These are phyloP conservation scores for Suhomyces coccinellae DNA, from an alignment of 1,139 yeast genomes.

Conservation along the genomic window DNA sequence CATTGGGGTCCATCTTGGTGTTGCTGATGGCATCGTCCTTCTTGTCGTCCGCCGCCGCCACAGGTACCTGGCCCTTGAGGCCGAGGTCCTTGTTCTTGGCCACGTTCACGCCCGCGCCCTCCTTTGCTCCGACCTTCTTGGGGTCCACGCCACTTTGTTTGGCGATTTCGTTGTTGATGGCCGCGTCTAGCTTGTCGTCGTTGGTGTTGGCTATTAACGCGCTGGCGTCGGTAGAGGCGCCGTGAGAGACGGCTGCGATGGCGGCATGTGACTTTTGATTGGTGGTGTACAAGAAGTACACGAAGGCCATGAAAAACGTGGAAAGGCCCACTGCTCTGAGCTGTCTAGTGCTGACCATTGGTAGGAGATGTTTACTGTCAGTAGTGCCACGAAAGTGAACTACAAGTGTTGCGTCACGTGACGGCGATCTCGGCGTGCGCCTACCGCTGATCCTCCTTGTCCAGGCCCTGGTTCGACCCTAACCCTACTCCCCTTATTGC, in stretches of 20 bases:
- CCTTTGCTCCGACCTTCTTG: conserved; percentile 9
- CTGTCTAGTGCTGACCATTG: conserved; percentile 22
- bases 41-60: conserved; percentile 8
- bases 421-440: neutral
- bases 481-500: too few relatives aligned
- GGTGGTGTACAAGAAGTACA: conserved; percentile 18
- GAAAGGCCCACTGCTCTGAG: conserved; percentile 22
- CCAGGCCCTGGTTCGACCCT: too few relatives aligned
- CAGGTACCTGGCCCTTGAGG: conserved; percentile 7
- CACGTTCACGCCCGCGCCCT: neutral
- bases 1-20: conserved; percentile 9
- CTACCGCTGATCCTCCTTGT: neutral
- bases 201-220: conserved; percentile 34
- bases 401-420: neutral
- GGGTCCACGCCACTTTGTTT: conserved; percentile 16
- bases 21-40: conserved; percentile 12
- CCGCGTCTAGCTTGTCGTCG: conserved; percentile 41
- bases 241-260: conserved; percentile 5
- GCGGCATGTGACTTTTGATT: conserved; percentile 5
- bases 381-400: neutral
- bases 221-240: conserved; percentile 9
- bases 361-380: neutral
- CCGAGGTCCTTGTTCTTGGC: neutral
- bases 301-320: conserved; percentile 16
- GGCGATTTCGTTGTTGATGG: conserved; percentile 41